Conservation (phyloP, 225 moss, liverwort and hornwort species). For the Climacium dendroides region DNA sequence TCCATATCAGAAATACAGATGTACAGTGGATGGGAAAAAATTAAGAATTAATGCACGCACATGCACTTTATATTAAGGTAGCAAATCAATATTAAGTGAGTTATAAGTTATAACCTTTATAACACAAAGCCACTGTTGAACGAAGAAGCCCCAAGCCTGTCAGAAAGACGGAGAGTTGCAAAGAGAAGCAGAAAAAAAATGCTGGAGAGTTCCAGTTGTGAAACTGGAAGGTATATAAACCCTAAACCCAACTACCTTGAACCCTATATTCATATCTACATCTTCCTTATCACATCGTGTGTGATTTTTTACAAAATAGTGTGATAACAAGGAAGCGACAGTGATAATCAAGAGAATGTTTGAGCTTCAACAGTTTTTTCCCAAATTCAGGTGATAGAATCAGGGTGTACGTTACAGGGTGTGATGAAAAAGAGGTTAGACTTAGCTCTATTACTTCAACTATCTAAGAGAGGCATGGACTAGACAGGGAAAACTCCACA, state of each 20-base stretch:
- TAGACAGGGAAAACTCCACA: background rate
- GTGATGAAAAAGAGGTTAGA: background rate
- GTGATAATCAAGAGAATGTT: background rate
- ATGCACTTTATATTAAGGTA: background rate
- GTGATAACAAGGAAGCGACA: background rate
- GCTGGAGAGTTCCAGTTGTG: background rate
- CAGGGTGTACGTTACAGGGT: background rate
- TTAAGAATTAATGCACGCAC: background rate
- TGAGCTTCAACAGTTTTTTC: background rate
- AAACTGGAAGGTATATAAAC: background rate
- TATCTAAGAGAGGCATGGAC: background rate
- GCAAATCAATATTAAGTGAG: background rate
- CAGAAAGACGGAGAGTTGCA: constrained; percentile 12
- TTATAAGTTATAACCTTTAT: constrained; percentile 14
- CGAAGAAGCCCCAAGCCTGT: constrained; percentile 17
- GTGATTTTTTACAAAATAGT: background rate
- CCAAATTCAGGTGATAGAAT: background rate
- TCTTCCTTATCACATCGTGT: background rate
- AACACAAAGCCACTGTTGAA: constrained; percentile 6
- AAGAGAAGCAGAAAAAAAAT: constrained; percentile 6
- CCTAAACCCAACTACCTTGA: constrained; percentile 4
- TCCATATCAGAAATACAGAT: background rate
- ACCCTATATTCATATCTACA: background rate
- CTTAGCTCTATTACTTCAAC: background rate
- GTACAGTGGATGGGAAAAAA: background rate